Evolutionary conservation across 306 rosid genomes (phyloP).

Genomic region (Fagus crenata): DNA sequence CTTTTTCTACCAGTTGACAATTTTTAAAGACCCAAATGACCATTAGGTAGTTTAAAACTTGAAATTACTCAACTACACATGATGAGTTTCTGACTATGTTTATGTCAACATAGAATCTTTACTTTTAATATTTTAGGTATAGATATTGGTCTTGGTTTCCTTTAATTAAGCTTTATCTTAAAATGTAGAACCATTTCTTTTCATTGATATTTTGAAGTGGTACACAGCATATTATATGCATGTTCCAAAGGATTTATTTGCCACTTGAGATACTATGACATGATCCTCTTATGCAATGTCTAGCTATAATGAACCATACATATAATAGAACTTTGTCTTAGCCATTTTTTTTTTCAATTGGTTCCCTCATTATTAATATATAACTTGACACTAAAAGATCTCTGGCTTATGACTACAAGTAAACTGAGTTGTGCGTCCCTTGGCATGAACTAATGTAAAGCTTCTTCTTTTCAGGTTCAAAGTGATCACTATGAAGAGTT

Average conservation of each 20-base stretch:
- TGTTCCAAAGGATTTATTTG: neutral
- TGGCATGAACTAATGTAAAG: conserved; percentile 12
- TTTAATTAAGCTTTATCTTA: neutral
- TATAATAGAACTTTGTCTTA: neutral
- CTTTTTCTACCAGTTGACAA: neutral
- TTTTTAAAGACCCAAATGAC: neutral
- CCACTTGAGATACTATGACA: neutral
- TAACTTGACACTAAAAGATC: neutral
- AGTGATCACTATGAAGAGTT: conserved; percentile 85
- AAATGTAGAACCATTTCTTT: neutral
- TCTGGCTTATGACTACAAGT: neutral
- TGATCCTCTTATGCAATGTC: neutral
- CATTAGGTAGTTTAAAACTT: neutral
- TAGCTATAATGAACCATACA: neutral
- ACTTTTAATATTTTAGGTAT: neutral
- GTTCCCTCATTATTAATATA: neutral
- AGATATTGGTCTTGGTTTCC: neutral
- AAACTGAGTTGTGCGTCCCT: neutral
- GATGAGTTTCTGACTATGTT: neutral
- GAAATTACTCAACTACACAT: neutral
- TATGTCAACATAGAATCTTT: neutral
- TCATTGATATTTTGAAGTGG: neutral
- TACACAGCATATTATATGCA: neutral
- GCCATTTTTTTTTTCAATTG: neutral
- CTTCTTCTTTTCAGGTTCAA: conserved; percentile 68